These are phyloP conservation scores for Hymenoscyphus fraxineus DNA, from an alignment of 2,329 filamentous ascomycete species.

Conservation along the genomic window DNA sequence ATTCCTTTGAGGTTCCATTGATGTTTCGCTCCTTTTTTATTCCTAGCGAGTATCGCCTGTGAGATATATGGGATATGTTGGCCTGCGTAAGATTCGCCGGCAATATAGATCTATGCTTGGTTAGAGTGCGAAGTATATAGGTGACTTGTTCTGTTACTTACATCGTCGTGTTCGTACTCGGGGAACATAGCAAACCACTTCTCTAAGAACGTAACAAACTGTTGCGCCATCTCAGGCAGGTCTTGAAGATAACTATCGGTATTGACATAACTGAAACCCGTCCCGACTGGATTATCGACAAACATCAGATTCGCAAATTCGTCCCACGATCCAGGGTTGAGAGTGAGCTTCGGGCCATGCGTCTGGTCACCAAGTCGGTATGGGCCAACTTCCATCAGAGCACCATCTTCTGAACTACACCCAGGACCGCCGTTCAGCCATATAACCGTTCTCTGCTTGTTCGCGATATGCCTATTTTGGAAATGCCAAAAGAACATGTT, in stretches of 20 bases:
- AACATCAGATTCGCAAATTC: constrained; percentile 97
- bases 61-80: constrained; percentile 97
- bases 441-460: constrained; percentile 84
- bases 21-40: constrained; percentile 55
- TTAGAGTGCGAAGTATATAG: constrained; percentile 24
- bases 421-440: constrained; percentile 98
- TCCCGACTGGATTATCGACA: constrained; percentile 94
- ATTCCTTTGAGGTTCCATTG: constrained; percentile 80
- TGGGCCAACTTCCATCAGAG: constrained; percentile 83
- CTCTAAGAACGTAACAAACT: constrained; percentile 85
- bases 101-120: constrained; percentile 72
- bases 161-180: constrained; percentile 87
- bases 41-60: constrained; percentile 83
- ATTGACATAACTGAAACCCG: constrained; percentile 92
- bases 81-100: constrained; percentile 94
- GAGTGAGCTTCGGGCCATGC: constrained; percentile 52
- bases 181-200: constrained; percentile 91
- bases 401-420: constrained; percentile 92
- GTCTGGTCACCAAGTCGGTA: constrained; percentile 76
- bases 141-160: constrained; percentile 46
- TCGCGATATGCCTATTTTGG: constrained; percentile 90
- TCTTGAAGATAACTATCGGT: constrained; percentile 84
- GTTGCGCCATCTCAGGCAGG: constrained; percentile 80
- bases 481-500: constrained; percentile 99
- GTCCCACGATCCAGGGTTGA: constrained; percentile 96